Evolutionary conservation across 768 basidiomycete genomes (phyloP), one percentile per base, ranked within the genome.

Genomic region (Crucibulum laeve): DNA sequence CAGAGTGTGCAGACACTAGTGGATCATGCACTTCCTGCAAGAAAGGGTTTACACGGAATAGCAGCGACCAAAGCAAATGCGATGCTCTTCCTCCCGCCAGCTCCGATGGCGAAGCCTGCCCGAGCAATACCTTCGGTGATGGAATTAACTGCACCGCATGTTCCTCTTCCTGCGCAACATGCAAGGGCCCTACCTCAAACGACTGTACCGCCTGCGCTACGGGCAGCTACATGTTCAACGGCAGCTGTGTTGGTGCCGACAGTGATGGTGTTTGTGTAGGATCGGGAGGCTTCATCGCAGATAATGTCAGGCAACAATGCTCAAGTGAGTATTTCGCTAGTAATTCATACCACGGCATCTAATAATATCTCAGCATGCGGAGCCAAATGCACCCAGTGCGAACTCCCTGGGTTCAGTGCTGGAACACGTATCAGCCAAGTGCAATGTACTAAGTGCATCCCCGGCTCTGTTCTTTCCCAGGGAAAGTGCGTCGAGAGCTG

Each of bases 281-380:
- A 5, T 74, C 86, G 7, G 76, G 70, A 50, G 62, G 62, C 36
- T 66, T 87, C 49, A 76, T 93, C 25, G 89, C 80, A 17, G 86
- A 95, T 52, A 90, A 89, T 52, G 73, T 76, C 57, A 93, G 91
- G 64, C 67, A 75, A n/a, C 79, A 82, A 53, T 94, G 91, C 56
- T 88, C 93, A 55, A 77, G 90, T 91, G 54, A 61, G 85, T 73
- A 28, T 25, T 36, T 43, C 4, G 43, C 14, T 17, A 39, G 14
- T 13, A n/a, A 0, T 26, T 24, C 35, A 21, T 13, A 28, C 17
- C 17, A 38, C 19, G 47, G 21, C 30, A 42, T 23, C 50, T 39
- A 43, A 42, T 18, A 22, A 44, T 32, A 45, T 42, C 48, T 24
- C 50, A 92, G 89, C 77, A 43, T 92, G 92, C 58, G 90, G 90